Base-by-base conservation (phyloP, 2,329 filamentous ascomycete genomes). In the Sarocladium strictum region DNA sequence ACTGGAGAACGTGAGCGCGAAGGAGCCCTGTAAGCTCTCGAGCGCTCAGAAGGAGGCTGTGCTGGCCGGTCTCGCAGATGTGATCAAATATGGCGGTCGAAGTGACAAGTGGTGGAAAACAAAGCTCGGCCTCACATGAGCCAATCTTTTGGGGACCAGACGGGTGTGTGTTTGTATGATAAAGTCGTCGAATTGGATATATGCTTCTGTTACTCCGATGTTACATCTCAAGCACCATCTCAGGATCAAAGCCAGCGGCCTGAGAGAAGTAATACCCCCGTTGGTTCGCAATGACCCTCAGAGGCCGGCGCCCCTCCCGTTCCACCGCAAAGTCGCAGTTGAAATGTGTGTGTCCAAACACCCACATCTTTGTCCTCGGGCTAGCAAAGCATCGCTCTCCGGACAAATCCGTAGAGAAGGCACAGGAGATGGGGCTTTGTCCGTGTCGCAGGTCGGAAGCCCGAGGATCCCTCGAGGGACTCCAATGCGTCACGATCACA, bases 331-430 rank as follows among this genome's bases (percentile, higher is more conserved):
- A 49, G 43, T 49, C 43, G 24, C 43, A 49, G 26, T 49, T 49
- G n/a, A 29, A 49, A 32, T 49, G 43, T 17, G 43, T 49, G 19
- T 49, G 43, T 32, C 43, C 43, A 49, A 49, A 49, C 26, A 49
- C 43, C 43, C 43, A 49, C 43, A 49, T 10, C 43, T 49, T 49
- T 26, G 43, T 49, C n/a, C 26, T 49, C 23, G 43, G n/a, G n/a
- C 43, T 49, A 12, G 15, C 15, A 32, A 49, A 49, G 26, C 43
- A 49, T n/a, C 26, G 6, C 43, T 49, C 43, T 49, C 43, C 17
- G 15, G 23, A 49, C 26, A 49, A 17, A n/a, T 49, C 43, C 24
- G 43, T 49, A n/a, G 43, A 27, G 43, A 49, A 49, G 10, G 43
- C 43, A 19, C 23, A 29, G 12, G 24, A 9, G 43, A 49, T 49